These are phyloP conservation scores for Podospora tetraspora DNA, from an alignment of 495 filamentous ascomycete genomes.

Conservation along the genomic window DNA sequence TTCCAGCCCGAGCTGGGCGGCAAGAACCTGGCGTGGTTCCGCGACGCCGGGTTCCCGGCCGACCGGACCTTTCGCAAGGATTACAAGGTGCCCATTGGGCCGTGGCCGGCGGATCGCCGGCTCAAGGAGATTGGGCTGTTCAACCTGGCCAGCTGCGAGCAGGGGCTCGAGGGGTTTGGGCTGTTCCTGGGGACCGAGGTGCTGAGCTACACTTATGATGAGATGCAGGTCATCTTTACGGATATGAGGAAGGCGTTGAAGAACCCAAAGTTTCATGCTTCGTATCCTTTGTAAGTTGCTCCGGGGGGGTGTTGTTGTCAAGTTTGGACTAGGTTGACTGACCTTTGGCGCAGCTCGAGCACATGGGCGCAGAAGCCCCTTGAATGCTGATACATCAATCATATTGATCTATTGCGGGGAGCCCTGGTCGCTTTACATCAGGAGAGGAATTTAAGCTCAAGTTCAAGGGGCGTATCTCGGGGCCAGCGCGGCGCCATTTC, in stretches of 20 bases:
- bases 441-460: not conserved
- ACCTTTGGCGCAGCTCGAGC: not conserved
- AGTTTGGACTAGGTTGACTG: not conserved
- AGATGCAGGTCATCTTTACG: slow-evolving; percentile 29
- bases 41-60: slow-evolving; percentile 33
- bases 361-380: not conserved
- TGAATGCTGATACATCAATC: not conserved
- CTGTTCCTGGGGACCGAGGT: slow-evolving; percentile 28
- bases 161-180: slow-evolving; percentile 30
- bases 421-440: not conserved
- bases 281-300: not conserved
- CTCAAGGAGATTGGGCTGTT: slow-evolving; percentile 44
- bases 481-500: not conserved
- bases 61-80: slow-evolving; percentile 16
- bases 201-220: slow-evolving; percentile 25
- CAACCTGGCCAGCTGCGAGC: slow-evolving; percentile 24
- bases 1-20: slow-evolving; percentile 13
- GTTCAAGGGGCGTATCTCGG: not conserved
- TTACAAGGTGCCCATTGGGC: slow-evolving; percentile 34
- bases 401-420: not conserved
- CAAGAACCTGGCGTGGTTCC: slow-evolving; percentile 16
- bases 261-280: not conserved
- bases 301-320: not conserved
- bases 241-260: slow-evolving; percentile 25
- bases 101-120: slow-evolving; percentile 44